Base-by-base conservation (phyloP, 345 rosid genomes). In the Streptanthus diversifolius region DNA sequence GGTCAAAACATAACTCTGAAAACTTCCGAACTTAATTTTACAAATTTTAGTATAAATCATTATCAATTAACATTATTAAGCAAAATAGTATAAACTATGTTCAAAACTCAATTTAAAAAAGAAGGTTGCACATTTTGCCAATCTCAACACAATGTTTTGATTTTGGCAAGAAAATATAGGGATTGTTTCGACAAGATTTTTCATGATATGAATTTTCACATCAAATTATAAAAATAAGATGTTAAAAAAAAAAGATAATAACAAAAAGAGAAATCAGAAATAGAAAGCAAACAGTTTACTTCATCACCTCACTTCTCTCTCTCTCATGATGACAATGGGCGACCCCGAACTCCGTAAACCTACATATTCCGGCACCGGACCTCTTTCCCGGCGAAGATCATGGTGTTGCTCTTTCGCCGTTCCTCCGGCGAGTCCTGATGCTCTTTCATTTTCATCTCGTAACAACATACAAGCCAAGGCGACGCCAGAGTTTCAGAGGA, bases 371-470 rank as follows among this genome's bases (percentile, higher is more conserved):
- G 73, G 76, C 29, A 79, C 81, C 22, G 52, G 65, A 24, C 59
- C 75, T 24, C 45, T 55, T 7, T 57, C 65, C 6, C 82, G 88
- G 43, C 88, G 84, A 60, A 64, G 86, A 44, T 82, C 88, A 1
- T 93, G 98, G 97, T 91, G 97, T 55, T 93, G 98, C 79, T 85
- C 91, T 47, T 87, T 91, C 79, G 74, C 82, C 27, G 75, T 79
- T 0, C 90, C 96, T 63, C 92, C 96, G 5, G 68, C 89, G 10
- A 93, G 96, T 78, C 98, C 97, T 17, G 93, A 93, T 45, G 80
- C 79, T 62, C 81, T 76, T 19, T 66, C 79, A 6, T 33, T 77
- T 33, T 49, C 87, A 60, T 61, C 86, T 48, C 77, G 68, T 72
- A 39, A 62, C 73, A 68, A 64, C 77, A 55, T 69, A 29, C 76